Evolutionary conservation across 805 yeast genomes (phyloP), one percentile per base, ranked within the genome.

Genomic region (Myxozyma mucilagina): DNA sequence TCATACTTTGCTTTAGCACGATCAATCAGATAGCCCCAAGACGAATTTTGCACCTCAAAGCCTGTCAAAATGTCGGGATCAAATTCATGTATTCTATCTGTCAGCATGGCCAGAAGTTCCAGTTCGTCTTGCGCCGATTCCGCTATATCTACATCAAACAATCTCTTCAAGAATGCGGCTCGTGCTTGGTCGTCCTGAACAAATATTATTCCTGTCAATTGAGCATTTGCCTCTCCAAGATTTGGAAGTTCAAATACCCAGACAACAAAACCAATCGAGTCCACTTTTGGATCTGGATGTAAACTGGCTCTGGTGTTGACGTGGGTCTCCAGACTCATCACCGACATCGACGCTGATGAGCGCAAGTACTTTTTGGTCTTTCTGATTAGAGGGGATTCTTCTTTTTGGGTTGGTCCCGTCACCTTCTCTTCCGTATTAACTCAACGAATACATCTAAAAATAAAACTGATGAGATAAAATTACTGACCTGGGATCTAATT

Each of bases 61-160:
- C 97, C 98, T 0, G 89, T 80, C 5, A 94, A 70, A 35, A 94
- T 83, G 71, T 94, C 99, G 0, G 98, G 97, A 70, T 94, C 98
- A 54, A 84, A 78, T 1, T 76, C 67, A 18, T 84, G 80, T 0
- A 89, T 85, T 14, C 87, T 64, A 1, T 80, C 78, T 0, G 85
- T 74, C 8, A 93, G 74, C 5, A 79, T 79, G 8, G 79, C 75
- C 1, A 91, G 71, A 83, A 89, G 77, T 6, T 80, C 84, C 1
- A 72, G 60, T 68, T 93, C 98, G n/a, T 75, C 70, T 0, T 73
- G 74, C 62, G 82, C 84, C 7, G 73, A 67, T 16, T 78, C 78
- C 11, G 80, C 70, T 0, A 81, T 75, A 86, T 86, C 50, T 5
- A 10, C 6, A 14, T 53, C 58, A 29, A 38, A 53, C 20, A 54